These are phyloP conservation scores for Obba rivulosa DNA, from an alignment of 768 basidiomycete genomes.

Conservation along the genomic window DNA sequence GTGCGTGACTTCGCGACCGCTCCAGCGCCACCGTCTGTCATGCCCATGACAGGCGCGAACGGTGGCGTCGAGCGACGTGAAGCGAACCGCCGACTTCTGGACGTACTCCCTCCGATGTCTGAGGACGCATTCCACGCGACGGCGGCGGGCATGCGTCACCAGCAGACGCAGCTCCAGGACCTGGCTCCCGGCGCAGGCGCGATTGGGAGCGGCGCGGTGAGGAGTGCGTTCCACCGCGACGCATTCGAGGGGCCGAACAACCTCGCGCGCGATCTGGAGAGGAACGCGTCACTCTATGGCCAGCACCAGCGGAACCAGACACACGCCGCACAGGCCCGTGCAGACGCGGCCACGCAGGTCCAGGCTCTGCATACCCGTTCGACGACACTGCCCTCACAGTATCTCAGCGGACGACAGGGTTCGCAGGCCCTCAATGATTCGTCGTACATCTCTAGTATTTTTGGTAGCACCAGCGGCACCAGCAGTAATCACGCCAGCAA, in stretches of 20 bases:
- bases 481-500: not conserved
- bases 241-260: not conserved
- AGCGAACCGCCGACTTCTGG: constrained; percentile 14
- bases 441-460: not conserved
- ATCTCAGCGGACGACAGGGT: constrained; percentile 4
- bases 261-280: constrained; percentile 10
- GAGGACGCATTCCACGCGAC: constrained; percentile 32
- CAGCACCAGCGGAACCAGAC: constrained; percentile 24
- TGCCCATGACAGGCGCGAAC: too few species aligned
- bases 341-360: constrained; percentile 8
- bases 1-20: not conserved
- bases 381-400: constrained; percentile 21
- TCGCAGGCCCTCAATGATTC: not conserved
- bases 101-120: constrained; percentile 22
- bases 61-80: not conserved
- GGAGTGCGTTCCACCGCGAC: not conserved
- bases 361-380: constrained; percentile 17
- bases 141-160: constrained; percentile 5
- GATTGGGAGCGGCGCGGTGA: not conserved
- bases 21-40: too few species aligned
- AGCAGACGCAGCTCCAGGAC: not conserved
- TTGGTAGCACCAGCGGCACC: not conserved
- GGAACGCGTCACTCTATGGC: constrained; percentile 1
- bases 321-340: constrained; percentile 14
- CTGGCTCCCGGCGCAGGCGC: too few species aligned